Evolutionary conservation across 73 alveolate species (phyloP).

Genomic region (Tetrahymena thermophila): DNA sequence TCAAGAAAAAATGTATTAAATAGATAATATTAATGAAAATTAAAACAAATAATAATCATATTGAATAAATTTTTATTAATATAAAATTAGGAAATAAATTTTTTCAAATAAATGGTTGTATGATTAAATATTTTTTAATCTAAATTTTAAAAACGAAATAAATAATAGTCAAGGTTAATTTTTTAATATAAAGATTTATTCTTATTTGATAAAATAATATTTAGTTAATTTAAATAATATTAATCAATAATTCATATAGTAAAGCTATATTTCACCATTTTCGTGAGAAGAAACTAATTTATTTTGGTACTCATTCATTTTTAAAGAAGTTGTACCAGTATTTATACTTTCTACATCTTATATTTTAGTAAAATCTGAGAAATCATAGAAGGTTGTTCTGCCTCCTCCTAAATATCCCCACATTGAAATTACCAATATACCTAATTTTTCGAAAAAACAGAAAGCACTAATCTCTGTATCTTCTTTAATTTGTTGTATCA

Average conservation of each 20-base stretch:
- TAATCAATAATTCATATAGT: background rate
- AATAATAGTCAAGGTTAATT: too few relatives aligned
- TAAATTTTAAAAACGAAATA: too few relatives aligned
- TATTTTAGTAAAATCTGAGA: background rate
- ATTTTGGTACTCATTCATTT: background rate
- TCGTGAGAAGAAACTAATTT: background rate
- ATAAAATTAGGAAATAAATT: too few relatives aligned
- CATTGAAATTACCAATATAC: background rate
- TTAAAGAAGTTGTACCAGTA: background rate
- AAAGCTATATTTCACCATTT: background rate
- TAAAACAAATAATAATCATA: too few relatives aligned
- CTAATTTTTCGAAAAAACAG: background rate
- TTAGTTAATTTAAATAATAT: background rate
- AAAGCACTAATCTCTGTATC: background rate
- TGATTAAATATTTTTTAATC: too few relatives aligned
- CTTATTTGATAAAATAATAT: background rate
- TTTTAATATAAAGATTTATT: background rate
- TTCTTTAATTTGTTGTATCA: background rate
- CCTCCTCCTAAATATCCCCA: background rate
- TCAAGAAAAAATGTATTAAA: too few relatives aligned
- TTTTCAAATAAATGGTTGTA: too few relatives aligned
- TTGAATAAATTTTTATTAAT: too few relatives aligned
- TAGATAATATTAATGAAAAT: too few relatives aligned
- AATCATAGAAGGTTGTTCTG: background rate
- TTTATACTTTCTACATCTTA: background rate